phyloP scores from a whole-genome alignment of 1,284 basidiomycete species.

The Ustanciosporium gigantosporum region DNA sequence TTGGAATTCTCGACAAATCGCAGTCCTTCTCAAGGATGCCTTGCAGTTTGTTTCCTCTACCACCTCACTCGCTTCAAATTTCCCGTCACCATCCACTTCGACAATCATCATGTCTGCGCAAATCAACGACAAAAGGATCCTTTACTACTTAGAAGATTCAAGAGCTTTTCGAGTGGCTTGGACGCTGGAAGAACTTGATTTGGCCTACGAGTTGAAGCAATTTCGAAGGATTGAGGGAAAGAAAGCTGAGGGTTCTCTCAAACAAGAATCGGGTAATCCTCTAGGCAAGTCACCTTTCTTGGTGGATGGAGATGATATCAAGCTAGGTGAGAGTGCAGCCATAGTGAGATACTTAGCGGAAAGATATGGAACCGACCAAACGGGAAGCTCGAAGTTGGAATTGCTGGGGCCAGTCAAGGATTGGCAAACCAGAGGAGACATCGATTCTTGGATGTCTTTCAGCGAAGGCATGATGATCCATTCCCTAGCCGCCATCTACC shows the following conservation, averaged over 20 bases:
- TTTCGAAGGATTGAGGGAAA: conserved; percentile 19
- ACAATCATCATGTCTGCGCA: no score
- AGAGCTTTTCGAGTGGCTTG: conserved; percentile 24
- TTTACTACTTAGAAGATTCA: conserved; percentile 33
- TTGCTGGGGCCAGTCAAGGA: not conserved
- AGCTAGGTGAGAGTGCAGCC: conserved; percentile 6
- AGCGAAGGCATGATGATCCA: conserved; percentile 27
- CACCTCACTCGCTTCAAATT: no score
- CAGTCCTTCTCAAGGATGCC: no score
- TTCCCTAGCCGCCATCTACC: conserved; percentile 16
- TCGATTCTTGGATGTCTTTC: conserved; percentile 15
- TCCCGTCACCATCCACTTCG: no score
- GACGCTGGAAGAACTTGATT: conserved; percentile 19
- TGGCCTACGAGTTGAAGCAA: conserved; percentile 7
- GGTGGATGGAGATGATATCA: conserved; percentile 4
- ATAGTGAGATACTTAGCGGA: conserved; percentile 19
- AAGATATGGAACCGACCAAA: conserved; percentile 8
- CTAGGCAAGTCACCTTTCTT: conserved; percentile 23
- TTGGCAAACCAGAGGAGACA: conserved; percentile 12
- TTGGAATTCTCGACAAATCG: no score
- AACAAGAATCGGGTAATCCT: conserved; percentile 11
- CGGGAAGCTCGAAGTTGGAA: conserved; percentile 2
- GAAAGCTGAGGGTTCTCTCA: conserved; percentile 8
- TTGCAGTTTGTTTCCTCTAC: no score
- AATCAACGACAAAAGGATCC: conserved; percentile 1